Percentiles rank a stretch among this genome's conserved stretches.
phyloP scores from a whole-genome alignment of 306 rosid genomes.

The Quercus dentata region DNA sequence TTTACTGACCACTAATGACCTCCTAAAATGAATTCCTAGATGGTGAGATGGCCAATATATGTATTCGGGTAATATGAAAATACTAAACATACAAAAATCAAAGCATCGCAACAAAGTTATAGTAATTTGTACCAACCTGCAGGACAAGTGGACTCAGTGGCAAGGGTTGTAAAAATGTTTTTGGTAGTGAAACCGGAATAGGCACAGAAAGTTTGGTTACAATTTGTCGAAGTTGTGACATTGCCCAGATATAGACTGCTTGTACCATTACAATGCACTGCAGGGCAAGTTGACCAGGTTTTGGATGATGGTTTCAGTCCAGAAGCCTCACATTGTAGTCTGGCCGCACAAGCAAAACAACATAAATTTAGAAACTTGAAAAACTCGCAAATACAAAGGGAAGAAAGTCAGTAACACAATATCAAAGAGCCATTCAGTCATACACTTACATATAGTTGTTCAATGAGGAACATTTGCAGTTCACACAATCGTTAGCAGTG shows the following conservation, averaged over 20 bases:
- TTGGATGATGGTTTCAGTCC: conserved; percentile 26
- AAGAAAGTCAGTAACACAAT: no score
- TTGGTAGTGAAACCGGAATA: conserved; percentile 52
- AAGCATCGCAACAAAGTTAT: neutral
- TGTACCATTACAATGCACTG: conserved; percentile 36
- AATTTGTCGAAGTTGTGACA: conserved; percentile 25
- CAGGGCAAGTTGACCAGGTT: conserved; percentile 50
- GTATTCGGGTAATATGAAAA: neutral
- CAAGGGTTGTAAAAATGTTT: conserved; percentile 33
- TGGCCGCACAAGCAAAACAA: neutral
- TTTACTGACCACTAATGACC: neutral
- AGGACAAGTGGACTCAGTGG: conserved; percentile 43
- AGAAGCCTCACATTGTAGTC: conserved; percentile 70
- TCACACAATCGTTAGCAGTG: conserved; percentile 68
- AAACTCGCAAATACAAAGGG: neutral
- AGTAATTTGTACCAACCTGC: conserved; percentile 39
- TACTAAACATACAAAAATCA: neutral
- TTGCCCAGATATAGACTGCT: conserved; percentile 34
- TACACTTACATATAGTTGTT: conserved; percentile 45
- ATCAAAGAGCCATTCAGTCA: neutral
- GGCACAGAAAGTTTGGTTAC: conserved; percentile 49
- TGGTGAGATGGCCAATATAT: neutral
- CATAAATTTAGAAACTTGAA: neutral
- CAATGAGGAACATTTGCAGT: conserved; percentile 51
- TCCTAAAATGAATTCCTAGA: neutral